A percentile compares a stretch with the other conserved stretches of the same genome.
Evolutionary conservation across 208 protist species (phyloP).

Genomic region (Leptomonas pyrrhocoris): DNA sequence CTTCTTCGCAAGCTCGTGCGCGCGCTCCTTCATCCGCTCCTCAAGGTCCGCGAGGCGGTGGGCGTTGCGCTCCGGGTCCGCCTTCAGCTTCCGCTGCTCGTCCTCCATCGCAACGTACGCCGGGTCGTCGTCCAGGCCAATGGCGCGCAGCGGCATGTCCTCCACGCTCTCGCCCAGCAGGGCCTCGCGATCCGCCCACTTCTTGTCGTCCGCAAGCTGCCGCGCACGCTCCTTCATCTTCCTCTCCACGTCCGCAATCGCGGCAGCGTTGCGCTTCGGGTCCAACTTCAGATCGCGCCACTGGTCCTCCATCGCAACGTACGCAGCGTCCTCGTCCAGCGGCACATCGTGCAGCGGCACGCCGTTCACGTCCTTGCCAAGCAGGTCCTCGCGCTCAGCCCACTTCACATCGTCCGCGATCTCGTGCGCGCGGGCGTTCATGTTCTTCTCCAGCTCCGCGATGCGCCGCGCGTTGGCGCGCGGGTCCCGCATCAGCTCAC

Average conservation of each 20-base stretch:
- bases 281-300: neutral
- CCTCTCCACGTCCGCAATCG: slow-evolving; percentile 51
- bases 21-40: slow-evolving; percentile 50
- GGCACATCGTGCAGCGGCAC: slow-evolving; percentile 60
- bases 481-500: slow-evolving; percentile 40
- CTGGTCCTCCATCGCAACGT: slow-evolving; percentile 21
- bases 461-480: slow-evolving; percentile 43
- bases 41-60: slow-evolving; percentile 53
- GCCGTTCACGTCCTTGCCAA: slow-evolving; percentile 58
- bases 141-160: slow-evolving; percentile 45
- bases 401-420: slow-evolving; percentile 47
- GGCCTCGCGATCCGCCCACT: slow-evolving; percentile 42
- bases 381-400: slow-evolving; percentile 54
- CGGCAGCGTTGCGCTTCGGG: slow-evolving; percentile 9
- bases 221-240: slow-evolving; percentile 58
- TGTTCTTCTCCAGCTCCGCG: slow-evolving; percentile 46
- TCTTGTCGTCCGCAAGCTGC: slow-evolving; percentile 51
- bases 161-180: slow-evolving; percentile 44
- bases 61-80: slow-evolving; percentile 44
- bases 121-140: slow-evolving; percentile 43
- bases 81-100: slow-evolving; percentile 52
- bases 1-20: slow-evolving; percentile 53
- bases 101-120: slow-evolving; percentile 43
- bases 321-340: slow-evolving; percentile 47
- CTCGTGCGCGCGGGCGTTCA: slow-evolving; percentile 63